Conservation (phyloP, 768 basidiomycete species). For the Boletales sp. region DNA sequence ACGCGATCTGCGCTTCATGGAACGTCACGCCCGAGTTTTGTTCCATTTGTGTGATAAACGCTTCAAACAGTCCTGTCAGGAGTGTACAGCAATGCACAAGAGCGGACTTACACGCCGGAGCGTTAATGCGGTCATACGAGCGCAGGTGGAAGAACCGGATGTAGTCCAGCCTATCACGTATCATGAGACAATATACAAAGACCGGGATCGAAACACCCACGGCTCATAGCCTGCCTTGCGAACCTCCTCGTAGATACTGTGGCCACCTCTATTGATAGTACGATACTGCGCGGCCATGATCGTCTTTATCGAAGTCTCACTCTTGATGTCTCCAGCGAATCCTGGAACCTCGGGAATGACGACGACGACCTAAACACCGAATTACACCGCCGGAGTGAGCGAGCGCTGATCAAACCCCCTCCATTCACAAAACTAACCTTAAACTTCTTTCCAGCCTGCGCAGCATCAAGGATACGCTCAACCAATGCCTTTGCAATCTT, state of each 20-base stretch:
- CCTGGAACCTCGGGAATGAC: slow-evolving; percentile 90
- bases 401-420: not conserved
- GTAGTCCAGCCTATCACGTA: slow-evolving; percentile 59
- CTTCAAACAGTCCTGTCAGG: slow-evolving; percentile 24
- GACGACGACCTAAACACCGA: slow-evolving; percentile 62
- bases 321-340: slow-evolving; percentile 81
- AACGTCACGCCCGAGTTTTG: slow-evolving; percentile 72
- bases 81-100: slow-evolving; percentile 11
- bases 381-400: not conserved
- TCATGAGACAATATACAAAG: not conserved
- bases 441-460: slow-evolving; percentile 66
- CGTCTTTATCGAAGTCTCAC: slow-evolving; percentile 57
- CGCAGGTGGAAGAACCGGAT: slow-evolving; percentile 93
- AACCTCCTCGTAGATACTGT: slow-evolving; percentile 81
- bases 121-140: slow-evolving; percentile 87
- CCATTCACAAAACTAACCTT: slow-evolving; percentile 42
- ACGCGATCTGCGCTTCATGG: slow-evolving; percentile 82
- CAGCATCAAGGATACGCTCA: slow-evolving; percentile 83
- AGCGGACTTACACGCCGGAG: slow-evolving; percentile 50
- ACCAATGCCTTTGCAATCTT: slow-evolving; percentile 80
- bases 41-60: slow-evolving; percentile 68
- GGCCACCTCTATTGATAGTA: slow-evolving; percentile 86
- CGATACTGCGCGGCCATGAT: slow-evolving; percentile 90
- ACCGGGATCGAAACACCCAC: slow-evolving; percentile 38
- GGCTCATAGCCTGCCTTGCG: slow-evolving; percentile 75